A percentile compares a stretch with the other conserved stretches of the same genome.
Conservation (phyloP, 2,329 filamentous ascomycete species). For the Penicillium hesseltinei region DNA sequence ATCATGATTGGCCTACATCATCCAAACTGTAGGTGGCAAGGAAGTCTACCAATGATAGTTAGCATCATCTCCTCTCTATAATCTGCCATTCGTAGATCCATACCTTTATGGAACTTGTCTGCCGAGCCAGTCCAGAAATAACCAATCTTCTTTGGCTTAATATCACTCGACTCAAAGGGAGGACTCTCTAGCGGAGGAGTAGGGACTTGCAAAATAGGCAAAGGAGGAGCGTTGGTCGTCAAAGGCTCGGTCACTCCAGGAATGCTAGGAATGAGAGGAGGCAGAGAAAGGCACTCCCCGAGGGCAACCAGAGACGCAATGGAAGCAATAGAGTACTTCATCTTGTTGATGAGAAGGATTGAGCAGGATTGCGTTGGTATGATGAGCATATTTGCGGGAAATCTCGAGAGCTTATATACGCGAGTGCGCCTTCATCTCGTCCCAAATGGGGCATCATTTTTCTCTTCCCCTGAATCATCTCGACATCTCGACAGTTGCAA, state of each 20-base stretch:
- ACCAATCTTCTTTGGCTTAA: conserved; percentile 65
- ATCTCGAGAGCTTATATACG: conserved; percentile 16
- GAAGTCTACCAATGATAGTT: conserved; percentile 45
- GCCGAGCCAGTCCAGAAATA: conserved; percentile 64
- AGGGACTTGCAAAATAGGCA: conserved; percentile 59
- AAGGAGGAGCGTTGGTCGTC: conserved; percentile 50
- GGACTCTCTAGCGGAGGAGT: conserved; percentile 58
- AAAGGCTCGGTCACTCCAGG: conserved; percentile 60
- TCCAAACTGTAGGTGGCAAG: conserved; percentile 59
- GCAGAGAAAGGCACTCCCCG: conserved; percentile 38
- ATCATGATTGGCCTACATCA: conserved; percentile 44
- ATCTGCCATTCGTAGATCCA: not conserved
- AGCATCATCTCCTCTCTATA: not conserved
- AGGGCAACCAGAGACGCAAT: conserved; percentile 21
- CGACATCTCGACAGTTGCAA: not conserved
- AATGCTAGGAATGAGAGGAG: conserved; percentile 58
- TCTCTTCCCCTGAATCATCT: not conserved
- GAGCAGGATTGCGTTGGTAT: conserved; percentile 1
- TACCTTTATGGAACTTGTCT: conserved; percentile 57
- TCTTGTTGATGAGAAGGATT: conserved; percentile 8
- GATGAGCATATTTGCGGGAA: conserved; percentile 21
- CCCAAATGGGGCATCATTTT: not conserved
- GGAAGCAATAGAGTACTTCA: conserved; percentile 18
- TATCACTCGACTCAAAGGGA: conserved; percentile 53
- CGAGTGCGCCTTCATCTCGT: not conserved